Percentiles rank a stretch among this genome's conserved stretches.
phyloP scores from a whole-genome alignment of 176 grass and related monocot genomes.

The Elymus sibiricus region DNA sequence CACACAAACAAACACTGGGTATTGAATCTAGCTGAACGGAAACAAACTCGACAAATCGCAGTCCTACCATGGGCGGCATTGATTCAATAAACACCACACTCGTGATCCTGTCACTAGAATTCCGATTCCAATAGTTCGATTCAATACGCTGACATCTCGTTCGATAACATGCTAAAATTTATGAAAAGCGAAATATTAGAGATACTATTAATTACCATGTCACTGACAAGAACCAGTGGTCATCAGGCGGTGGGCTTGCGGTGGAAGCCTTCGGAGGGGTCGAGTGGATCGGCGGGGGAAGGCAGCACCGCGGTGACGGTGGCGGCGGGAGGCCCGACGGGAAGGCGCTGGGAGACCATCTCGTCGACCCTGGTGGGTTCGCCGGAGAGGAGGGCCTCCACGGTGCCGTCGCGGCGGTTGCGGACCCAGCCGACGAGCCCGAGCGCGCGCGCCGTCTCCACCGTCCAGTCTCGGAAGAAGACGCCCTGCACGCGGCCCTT shows the following conservation, averaged over 20 bases:
- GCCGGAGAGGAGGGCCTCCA: conserved; percentile 81
- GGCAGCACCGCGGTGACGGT: conserved; percentile 48
- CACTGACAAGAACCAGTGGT: not conserved
- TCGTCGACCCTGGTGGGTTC: conserved; percentile 59
- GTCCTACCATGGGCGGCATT: not conserved
- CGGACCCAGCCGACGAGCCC: conserved; percentile 80
- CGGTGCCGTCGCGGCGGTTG: conserved; percentile 77
- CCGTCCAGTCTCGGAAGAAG: conserved; percentile 95
- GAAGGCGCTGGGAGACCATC: conserved; percentile 69
- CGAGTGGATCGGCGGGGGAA: conserved; percentile 47
- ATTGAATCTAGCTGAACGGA: not conserved
- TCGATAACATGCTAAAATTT: not conserved
- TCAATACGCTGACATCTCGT: not conserved
- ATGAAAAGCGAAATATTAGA: not conserved
- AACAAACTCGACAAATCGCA: not conserved
- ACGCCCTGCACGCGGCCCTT: conserved; percentile 91
- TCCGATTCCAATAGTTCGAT: not conserved
- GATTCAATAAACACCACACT: not conserved
- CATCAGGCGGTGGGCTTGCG: conserved; percentile 61
- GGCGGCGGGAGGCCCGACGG: conserved; percentile 49
- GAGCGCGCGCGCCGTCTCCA: conserved; percentile 72
- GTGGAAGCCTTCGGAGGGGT: conserved; percentile 57
- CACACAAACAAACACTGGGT: not conserved
- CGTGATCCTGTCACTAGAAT: not conserved
- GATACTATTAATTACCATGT: not conserved